phyloP scores from a whole-genome alignment of 192 early-diverging fungal genomes.

The Backusella tuberculispora region DNA sequence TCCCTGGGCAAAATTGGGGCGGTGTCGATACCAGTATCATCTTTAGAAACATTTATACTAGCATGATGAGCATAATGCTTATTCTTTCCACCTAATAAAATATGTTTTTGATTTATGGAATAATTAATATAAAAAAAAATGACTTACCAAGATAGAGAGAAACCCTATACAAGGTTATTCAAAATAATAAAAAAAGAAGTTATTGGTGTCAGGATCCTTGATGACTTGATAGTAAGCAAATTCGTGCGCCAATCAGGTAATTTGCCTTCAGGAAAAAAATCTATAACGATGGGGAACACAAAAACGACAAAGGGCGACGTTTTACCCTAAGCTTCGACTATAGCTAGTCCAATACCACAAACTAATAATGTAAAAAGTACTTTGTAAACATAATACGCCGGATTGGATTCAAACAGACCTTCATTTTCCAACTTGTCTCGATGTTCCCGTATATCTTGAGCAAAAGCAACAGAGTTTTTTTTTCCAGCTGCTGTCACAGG shows the following conservation, averaged over 20 bases:
- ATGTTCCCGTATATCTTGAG: constrained; percentile 63
- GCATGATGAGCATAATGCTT: constrained; percentile 90
- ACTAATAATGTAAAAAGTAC: constrained; percentile 59
- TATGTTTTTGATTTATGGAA: neutral
- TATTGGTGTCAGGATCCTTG: constrained; percentile 62
- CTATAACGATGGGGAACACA: constrained; percentile 60
- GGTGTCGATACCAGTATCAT: constrained; percentile 87
- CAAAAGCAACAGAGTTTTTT: constrained; percentile 56
- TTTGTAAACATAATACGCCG: constrained; percentile 69
- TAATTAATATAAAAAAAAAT: neutral
- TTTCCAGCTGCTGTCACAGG: constrained; percentile 22
- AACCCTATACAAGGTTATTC: constrained; percentile 77
- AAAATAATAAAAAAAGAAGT: constrained; percentile 69
- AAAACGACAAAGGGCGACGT: constrained; percentile 57
- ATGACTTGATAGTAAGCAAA: constrained; percentile 84
- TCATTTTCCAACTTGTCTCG: constrained; percentile 52
- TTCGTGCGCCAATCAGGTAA: constrained; percentile 83
- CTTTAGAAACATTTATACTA: constrained; percentile 73
- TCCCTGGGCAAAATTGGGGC: constrained; percentile 79
- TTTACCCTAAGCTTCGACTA: constrained; percentile 56
- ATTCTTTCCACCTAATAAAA: constrained; percentile 73
- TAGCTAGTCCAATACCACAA: constrained; percentile 45
- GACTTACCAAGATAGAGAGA: constrained; percentile 68
- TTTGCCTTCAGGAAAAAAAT: constrained; percentile 83
- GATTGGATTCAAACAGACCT: constrained; percentile 67